These are phyloP conservation scores for Camelina hispida DNA, from an alignment of 345 rosid genomes.

Conservation along the genomic window DNA sequence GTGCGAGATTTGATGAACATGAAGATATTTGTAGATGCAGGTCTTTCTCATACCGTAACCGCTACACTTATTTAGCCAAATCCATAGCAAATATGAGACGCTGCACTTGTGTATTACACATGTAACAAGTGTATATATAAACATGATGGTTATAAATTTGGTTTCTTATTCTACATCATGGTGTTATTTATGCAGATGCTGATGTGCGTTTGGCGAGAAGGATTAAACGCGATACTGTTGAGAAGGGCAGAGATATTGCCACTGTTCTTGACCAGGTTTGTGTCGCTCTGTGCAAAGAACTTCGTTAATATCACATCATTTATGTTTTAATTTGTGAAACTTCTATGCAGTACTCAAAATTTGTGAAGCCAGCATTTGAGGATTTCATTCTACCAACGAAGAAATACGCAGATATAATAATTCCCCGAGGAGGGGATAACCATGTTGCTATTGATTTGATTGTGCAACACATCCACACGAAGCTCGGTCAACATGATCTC, in stretches of 20 bases:
- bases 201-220: conserved; percentile 98
- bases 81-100: neutral
- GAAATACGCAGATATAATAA: conserved; percentile 91
- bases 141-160: neutral
- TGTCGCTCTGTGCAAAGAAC: neutral
- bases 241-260: conserved; percentile 85
- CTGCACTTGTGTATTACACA: conserved; percentile 23
- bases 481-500: conserved; percentile 94
- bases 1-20: conserved; percentile 89
- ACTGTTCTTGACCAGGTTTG: conserved; percentile 90
- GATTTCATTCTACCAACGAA: conserved; percentile 97
- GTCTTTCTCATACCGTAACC: conserved; percentile 43
- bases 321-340: conserved; percentile 17
- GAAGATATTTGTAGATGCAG: conserved; percentile 97
- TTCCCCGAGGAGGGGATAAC: conserved; percentile 98
- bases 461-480: conserved; percentile 90
- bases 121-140: conserved; percentile 13
- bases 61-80: neutral
- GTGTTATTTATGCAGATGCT: conserved; percentile 80
- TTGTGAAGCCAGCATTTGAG: conserved; percentile 96
- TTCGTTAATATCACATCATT: neutral
- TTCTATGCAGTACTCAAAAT: conserved; percentile 85
- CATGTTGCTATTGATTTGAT: conserved; percentile 95
- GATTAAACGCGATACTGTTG: conserved; percentile 89
- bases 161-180: neutral